These are phyloP conservation scores for Colletotrichum sp. DNA, from an alignment of 2,329 filamentous ascomycete genomes.

Conservation along the genomic window DNA sequence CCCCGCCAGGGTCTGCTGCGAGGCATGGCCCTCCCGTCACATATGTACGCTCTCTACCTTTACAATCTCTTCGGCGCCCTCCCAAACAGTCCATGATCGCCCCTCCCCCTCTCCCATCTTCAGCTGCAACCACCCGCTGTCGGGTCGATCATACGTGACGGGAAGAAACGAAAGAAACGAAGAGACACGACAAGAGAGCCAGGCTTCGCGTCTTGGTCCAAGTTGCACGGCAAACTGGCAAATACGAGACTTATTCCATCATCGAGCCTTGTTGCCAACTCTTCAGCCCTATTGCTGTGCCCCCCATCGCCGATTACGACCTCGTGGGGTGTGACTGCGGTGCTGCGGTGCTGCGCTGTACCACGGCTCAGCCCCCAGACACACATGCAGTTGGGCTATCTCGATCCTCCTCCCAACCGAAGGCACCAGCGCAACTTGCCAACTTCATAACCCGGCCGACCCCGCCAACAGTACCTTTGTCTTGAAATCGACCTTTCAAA, in stretches of 20 bases:
- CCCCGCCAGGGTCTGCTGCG: neutral
- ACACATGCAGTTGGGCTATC: constrained; percentile 9
- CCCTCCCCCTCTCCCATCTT: neutral
- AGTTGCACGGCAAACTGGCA: neutral
- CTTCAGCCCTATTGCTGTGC: constrained; percentile 18
- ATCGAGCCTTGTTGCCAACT: neutral
- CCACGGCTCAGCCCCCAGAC: constrained; percentile 15
- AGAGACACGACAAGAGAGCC: neutral
- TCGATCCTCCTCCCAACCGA: constrained; percentile 1
- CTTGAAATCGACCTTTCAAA: neutral
- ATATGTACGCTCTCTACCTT: neutral
- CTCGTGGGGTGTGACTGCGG: constrained; percentile 16
- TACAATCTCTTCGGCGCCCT: neutral
- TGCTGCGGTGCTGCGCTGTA: constrained; percentile 12
- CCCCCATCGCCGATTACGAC: neutral
- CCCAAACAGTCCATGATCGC: constrained; percentile 16
- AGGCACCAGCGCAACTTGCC: constrained; percentile 10
- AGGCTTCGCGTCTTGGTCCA: neutral
- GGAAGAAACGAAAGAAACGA: neutral
- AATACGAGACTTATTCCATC: neutral
- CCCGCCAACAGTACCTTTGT: neutral
- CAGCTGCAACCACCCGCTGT: constrained; percentile 3
- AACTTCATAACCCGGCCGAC: constrained; percentile 1
- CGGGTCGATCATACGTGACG: constrained; percentile 13
- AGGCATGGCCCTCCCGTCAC: constrained; percentile 9